A percentile compares a stretch with the other conserved stretches of the same genome.
Conservation (phyloP, 208 protist genomes). For the Naegleria fowleri region DNA sequence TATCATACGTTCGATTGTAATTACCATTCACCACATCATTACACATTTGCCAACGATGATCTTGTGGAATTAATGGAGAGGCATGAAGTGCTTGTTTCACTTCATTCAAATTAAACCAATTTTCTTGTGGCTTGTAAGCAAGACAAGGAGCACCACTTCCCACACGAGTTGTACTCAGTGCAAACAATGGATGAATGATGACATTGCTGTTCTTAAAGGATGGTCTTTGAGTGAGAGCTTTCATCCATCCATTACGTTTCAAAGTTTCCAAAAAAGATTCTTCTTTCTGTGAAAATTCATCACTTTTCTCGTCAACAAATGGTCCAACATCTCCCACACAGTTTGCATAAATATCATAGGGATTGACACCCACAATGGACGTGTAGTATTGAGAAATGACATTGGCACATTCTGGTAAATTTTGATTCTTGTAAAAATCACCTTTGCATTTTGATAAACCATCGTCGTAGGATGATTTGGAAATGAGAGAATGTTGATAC, state of each 20-base stretch:
- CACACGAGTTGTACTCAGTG: background rate
- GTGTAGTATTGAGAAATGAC: background rate
- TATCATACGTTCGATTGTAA: background rate
- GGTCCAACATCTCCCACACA: background rate
- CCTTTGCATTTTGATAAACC: background rate
- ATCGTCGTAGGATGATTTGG: background rate
- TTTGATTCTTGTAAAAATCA: constrained; percentile 16
- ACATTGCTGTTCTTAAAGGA: too few species aligned
- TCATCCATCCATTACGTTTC: background rate
- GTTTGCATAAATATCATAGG: background rate
- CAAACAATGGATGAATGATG: background rate
- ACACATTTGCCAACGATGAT: constrained; percentile 5
- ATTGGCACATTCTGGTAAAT: background rate
- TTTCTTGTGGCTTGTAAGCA: background rate
- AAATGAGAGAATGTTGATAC: constrained; percentile 5
- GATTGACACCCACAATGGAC: background rate
- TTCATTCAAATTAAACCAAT: background rate
- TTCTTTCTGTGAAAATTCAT: background rate
- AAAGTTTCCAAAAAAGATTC: background rate
- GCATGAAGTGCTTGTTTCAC: background rate
- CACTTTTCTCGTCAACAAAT: background rate
- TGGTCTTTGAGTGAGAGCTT: background rate
- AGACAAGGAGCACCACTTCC: background rate
- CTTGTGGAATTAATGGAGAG: background rate
- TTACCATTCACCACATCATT: background rate